A percentile compares a stretch with the other conserved stretches of the same genome.
phyloP scores from a whole-genome alignment of 495 filamentous ascomycete species.

The Pseudevernia furfuracea region DNA sequence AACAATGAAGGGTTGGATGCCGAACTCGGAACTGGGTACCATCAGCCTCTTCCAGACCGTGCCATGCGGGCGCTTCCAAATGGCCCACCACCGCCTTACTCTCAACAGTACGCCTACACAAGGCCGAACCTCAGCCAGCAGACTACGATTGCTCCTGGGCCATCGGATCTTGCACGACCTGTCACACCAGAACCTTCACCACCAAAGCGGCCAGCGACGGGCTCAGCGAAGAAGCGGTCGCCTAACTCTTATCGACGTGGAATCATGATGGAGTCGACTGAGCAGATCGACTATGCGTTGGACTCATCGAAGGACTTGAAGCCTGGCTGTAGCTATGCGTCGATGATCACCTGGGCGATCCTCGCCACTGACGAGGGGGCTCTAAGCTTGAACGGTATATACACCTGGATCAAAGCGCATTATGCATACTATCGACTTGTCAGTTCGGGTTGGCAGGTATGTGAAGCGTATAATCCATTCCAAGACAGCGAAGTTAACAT shows the following conservation, averaged over 20 bases:
- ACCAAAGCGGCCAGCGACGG: conserved; percentile 19
- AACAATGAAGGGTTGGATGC: conserved; percentile 34
- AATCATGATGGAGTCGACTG: conserved; percentile 63
- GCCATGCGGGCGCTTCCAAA: conserved; percentile 9
- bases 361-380: conserved; percentile 75
- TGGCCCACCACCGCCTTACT: conserved; percentile 22
- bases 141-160: conserved; percentile 58
- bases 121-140: conserved; percentile 32
- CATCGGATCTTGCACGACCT: conserved; percentile 55
- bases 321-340: conserved; percentile 91
- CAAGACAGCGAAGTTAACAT: conserved; percentile 25
- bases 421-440: conserved; percentile 88
- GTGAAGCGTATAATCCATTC: neutral
- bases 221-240: conserved; percentile 46
- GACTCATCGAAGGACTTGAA: conserved; percentile 83
- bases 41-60: conserved; percentile 32
- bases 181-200: conserved; percentile 46
- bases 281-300: conserved; percentile 76
- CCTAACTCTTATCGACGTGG: conserved; percentile 52
- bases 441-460: conserved; percentile 80
- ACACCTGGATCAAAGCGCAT: conserved; percentile 77
- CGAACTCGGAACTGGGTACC: conserved; percentile 37
- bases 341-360: conserved; percentile 93
- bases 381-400: conserved; percentile 81
- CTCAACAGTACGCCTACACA: conserved; percentile 28